Conservation (phyloP, 2,329 filamentous ascomycete species). For the Colletotrichum sojae region DNA sequence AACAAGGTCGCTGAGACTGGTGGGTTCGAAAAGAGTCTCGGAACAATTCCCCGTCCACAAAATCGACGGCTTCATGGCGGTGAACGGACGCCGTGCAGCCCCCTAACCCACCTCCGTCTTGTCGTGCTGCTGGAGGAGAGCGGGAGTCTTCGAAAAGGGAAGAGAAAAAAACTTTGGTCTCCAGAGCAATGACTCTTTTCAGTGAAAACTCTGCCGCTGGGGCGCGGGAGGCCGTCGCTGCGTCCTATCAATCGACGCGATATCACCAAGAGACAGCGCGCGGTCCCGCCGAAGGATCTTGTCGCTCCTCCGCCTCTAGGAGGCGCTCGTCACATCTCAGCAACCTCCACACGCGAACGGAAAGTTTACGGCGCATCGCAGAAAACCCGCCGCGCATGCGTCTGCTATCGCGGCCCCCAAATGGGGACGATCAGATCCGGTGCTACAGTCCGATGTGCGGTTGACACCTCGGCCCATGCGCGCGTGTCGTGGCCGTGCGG, state of each 20-base stretch:
- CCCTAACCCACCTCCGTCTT: constrained; percentile 33
- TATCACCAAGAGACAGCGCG: constrained; percentile 25
- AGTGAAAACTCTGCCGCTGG: constrained; percentile 37
- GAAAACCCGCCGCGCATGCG: constrained; percentile 30
- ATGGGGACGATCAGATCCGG: constrained; percentile 34
- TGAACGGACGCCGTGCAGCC: constrained; percentile 37
- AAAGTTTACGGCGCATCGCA: constrained; percentile 38
- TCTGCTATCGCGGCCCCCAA: constrained; percentile 31
- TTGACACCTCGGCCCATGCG: constrained; percentile 22
- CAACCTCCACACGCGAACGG: constrained; percentile 33
- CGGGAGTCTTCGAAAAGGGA: constrained; percentile 21
- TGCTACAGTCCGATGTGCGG: constrained; percentile 23
- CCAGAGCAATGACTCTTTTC: constrained; percentile 38
- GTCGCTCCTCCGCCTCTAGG: constrained; percentile 4
- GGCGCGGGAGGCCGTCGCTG: constrained; percentile 20
- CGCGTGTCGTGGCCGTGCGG: constrained; percentile 13
- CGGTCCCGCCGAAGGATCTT: constrained; percentile 21
- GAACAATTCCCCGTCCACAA: constrained; percentile 39
- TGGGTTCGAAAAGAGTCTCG: constrained; percentile 31
- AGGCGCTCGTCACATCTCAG: constrained; percentile 30
- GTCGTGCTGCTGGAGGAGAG: constrained; percentile 28
- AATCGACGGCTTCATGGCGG: constrained; percentile 36
- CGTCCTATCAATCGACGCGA: constrained; percentile 33
- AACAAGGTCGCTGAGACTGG: constrained; percentile 35
- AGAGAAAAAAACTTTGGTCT: constrained; percentile 16